phyloP scores from a whole-genome alignment of 495 filamentous ascomycete species.

The Penicillium coffeae region DNA sequence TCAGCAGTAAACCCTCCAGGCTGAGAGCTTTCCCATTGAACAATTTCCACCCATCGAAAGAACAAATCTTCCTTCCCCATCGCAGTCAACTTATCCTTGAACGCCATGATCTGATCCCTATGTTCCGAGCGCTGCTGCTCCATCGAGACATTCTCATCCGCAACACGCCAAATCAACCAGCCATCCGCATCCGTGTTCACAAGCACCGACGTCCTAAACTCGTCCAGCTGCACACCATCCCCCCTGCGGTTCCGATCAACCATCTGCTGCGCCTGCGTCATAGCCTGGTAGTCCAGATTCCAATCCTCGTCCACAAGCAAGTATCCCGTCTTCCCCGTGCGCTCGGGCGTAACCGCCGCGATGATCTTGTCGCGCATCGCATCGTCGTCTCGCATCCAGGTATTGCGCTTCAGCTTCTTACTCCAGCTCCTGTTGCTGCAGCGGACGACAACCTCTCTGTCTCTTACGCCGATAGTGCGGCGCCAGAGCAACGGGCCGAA shows the following conservation, averaged over 20 bases:
- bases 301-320: slow-evolving; percentile 72
- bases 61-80: slow-evolving; percentile 81
- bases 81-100: slow-evolving; percentile 64
- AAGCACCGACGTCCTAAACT: slow-evolving; percentile 63
- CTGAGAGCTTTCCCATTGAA: slow-evolving; percentile 74
- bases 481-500: slow-evolving; percentile 65
- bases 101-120: slow-evolving; percentile 61
- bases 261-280: slow-evolving; percentile 63
- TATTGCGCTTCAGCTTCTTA: slow-evolving; percentile 34
- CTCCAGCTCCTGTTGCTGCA: slow-evolving; percentile 50
- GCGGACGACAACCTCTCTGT: slow-evolving; percentile 71
- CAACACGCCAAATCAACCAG: slow-evolving; percentile 59
- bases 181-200: slow-evolving; percentile 59
- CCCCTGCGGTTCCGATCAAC: slow-evolving; percentile 48
- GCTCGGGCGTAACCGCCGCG: slow-evolving; percentile 60
- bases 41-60: slow-evolving; percentile 78
- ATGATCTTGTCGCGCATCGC: slow-evolving; percentile 48
- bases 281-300: slow-evolving; percentile 74
- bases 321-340: slow-evolving; percentile 72
- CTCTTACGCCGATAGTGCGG: slow-evolving; percentile 61
- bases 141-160: slow-evolving; percentile 50
- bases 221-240: slow-evolving; percentile 41
- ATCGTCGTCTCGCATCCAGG: slow-evolving; percentile 45
- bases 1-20: slow-evolving; percentile 70
- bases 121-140: slow-evolving; percentile 42